Percentiles rank a stretch among this genome's conserved stretches.
These are phyloP conservation scores for Sabuloglossum arenarium DNA, from an alignment of 495 filamentous ascomycete species.

Conservation along the genomic window DNA sequence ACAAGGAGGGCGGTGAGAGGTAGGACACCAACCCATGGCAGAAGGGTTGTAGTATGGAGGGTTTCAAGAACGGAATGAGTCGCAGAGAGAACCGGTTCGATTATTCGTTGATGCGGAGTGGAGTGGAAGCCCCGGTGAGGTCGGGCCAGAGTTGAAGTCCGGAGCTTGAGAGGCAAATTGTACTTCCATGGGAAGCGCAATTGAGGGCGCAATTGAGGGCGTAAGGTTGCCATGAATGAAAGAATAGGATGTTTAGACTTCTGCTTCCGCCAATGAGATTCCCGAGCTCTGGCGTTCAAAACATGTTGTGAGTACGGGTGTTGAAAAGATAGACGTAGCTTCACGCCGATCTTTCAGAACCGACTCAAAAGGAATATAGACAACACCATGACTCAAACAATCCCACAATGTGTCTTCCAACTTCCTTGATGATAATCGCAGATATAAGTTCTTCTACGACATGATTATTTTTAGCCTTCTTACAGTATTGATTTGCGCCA, in stretches of 20 bases:
- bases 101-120: constrained; percentile 17
- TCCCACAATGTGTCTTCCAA: not conserved
- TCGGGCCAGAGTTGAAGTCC: constrained; percentile 2
- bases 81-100: constrained; percentile 27
- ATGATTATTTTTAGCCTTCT: not conserved
- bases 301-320: not conserved
- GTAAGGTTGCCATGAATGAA: not conserved
- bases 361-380: not conserved
- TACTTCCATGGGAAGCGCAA: not conserved
- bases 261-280: too few relatives aligned
- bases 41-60: constrained; percentile 34
- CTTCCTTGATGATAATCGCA: not conserved
- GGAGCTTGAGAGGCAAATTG: not conserved
- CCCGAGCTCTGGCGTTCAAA: not conserved
- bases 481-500: not conserved
- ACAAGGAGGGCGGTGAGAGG: constrained; percentile 47
- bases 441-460: not conserved
- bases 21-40: constrained; percentile 51
- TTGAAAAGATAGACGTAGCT: too few relatives aligned
- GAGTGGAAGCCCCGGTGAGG: constrained; percentile 8
- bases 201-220: not conserved
- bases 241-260: too few relatives aligned
- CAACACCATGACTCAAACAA: not conserved
- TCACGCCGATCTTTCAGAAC: not conserved
- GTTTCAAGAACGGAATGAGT: constrained; percentile 35